Evolutionary conservation across 352 stramenopile species (phyloP), one percentile per base, ranked within the genome.

Genomic region (Phytophthora pluvialis): DNA sequence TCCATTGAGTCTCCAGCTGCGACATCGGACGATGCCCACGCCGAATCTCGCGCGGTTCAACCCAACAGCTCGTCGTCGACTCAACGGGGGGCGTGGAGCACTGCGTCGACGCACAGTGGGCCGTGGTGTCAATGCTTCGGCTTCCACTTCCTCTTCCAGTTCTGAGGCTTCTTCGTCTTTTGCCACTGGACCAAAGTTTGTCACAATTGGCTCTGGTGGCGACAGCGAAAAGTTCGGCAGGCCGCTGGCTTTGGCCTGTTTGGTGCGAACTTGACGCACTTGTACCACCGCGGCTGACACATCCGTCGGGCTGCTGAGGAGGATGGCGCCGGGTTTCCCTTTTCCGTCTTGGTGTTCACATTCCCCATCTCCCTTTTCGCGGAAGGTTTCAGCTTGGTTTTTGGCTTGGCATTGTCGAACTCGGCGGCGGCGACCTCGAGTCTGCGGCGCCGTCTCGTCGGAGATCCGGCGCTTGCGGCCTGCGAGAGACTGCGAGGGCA

Each of bases 21-120:
- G 51, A 58, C 66, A 74, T 13, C 66, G 48, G n/a, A 74, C 54
- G 13, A 74, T 74, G 0, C 66, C 66, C 15, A 71, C 49, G 2
- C 66, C 60, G 12, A 70, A 60, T 8, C 33, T 69, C 31, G 60
- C 54, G 29, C 66, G 54, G 26, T 63, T 74, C 6, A 40, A 1
- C 13, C 13, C 49, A 18, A 60, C 8, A 31, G 21, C 16, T 47
- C 32, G 29, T 61, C 60, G 55, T 25, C 33, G 40, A 49, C 65
- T 61, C 4, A 73, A 44, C 8, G 65, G 65, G 42, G 65, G 65
- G 4, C 59, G 58, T 16, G 12, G 38, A 4, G 46, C 16, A 21
- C 5, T 38, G 9, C 43, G 46, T 49, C 59, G 58, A 47, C 25
- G 28, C 18, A 60, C 18, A 25, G 47, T 48, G 2, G 52, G 63